These are phyloP conservation scores for Voacanga thouarsii DNA, from an alignment of 257 asterid genomes.

Conservation along the genomic window DNA sequence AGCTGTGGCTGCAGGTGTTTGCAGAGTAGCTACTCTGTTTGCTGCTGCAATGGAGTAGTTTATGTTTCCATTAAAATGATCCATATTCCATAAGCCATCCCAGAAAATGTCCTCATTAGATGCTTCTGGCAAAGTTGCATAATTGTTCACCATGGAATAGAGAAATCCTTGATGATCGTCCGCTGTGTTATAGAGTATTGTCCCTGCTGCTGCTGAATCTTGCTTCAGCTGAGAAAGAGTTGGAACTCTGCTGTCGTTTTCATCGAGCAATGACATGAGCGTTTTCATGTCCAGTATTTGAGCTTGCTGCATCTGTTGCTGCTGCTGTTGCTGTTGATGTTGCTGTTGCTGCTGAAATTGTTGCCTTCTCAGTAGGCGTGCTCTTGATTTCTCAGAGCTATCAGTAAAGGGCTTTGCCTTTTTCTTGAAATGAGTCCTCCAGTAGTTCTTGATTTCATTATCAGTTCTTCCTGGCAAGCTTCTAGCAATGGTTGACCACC, in stretches of 20 bases:
- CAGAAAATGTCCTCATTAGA: constrained; percentile 48
- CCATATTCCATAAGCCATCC: constrained; percentile 74
- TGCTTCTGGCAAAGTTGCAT: constrained; percentile 30
- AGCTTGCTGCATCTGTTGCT: constrained; percentile 30
- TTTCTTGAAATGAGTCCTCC: constrained; percentile 82
- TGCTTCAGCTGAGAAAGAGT: constrained; percentile 35
- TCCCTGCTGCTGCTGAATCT: constrained; percentile 21
- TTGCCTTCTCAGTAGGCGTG: constrained; percentile 52
- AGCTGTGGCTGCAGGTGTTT: constrained; percentile 22
- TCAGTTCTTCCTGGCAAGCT: constrained; percentile 74
- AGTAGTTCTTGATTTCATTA: constrained; percentile 67
- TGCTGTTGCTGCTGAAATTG: constrained; percentile 58
- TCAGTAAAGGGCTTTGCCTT: constrained; percentile 35
- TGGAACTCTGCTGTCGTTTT: constrained; percentile 23
- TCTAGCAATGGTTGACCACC: constrained; percentile 82
- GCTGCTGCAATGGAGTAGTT: constrained; percentile 9
- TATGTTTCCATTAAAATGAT: constrained; percentile 43
- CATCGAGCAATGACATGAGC: constrained; percentile 42
- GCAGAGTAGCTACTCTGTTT: constrained; percentile 29
- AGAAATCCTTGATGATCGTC: constrained; percentile 29
- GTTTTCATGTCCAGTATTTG: constrained; percentile 39
- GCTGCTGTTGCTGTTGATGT: constrained; percentile 34
- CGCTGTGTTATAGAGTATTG: constrained; percentile 5
- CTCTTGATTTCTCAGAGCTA: constrained; percentile 37
- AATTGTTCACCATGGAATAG: constrained; percentile 36